Percentiles rank a stretch among this genome's conserved stretches.
These are phyloP conservation scores for Diplodia seriata DNA, from an alignment of 2,329 filamentous ascomycete genomes.

Conservation along the genomic window DNA sequence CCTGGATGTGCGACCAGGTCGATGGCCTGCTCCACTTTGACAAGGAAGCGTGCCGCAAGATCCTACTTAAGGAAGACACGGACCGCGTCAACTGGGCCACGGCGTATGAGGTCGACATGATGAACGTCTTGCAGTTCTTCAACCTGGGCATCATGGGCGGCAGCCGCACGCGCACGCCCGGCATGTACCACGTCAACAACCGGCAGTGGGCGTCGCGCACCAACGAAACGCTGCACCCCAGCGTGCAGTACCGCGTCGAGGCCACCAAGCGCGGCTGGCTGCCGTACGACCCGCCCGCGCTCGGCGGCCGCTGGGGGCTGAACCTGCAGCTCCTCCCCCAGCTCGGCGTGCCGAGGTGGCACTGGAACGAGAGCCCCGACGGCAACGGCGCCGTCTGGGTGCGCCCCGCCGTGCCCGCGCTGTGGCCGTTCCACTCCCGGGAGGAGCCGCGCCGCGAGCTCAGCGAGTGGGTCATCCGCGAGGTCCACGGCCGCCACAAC, in stretches of 20 bases:
- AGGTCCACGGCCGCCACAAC: conserved; percentile 11
- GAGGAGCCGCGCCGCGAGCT: background rate
- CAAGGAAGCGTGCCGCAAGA: background rate
- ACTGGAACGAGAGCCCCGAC: background rate
- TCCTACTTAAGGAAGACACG: background rate
- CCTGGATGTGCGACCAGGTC: conserved; percentile 49
- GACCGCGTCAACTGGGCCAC: conserved; percentile 12
- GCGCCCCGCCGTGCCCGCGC: background rate
- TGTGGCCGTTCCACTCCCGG: background rate
- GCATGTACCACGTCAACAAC: background rate
- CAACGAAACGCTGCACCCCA: conserved; percentile 25
- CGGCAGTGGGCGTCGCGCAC: conserved; percentile 14
- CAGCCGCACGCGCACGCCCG: conserved; percentile 1
- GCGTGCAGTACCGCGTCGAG: conserved; percentile 5
- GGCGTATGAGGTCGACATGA: background rate
- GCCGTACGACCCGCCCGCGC: background rate
- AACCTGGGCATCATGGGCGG: background rate
- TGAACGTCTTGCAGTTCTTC: background rate
- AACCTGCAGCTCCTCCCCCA: background rate
- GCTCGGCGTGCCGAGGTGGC: background rate
- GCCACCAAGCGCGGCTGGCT: background rate
- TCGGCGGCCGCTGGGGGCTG: background rate
- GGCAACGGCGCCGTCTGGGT: conserved; percentile 18
- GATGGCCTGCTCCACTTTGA: conserved; percentile 22
- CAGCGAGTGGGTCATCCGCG: conserved; percentile 24